Evolutionary conservation across 176 grass and related monocot species (phyloP), one percentile per base, ranked within the genome.

Genomic region (Areca catechu): DNA sequence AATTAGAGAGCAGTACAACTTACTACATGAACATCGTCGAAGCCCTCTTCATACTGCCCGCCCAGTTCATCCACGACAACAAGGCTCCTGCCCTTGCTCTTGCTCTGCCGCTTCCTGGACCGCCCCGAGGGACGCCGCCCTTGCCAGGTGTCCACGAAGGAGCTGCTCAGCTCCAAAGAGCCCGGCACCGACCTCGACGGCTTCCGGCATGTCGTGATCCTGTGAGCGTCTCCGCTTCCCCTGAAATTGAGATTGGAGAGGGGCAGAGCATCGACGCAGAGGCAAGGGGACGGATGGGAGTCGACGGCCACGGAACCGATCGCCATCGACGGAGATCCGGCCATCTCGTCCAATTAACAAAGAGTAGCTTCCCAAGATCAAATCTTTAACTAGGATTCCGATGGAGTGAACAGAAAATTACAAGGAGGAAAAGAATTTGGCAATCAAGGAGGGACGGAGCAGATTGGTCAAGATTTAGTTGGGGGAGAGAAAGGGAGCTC

Each of bases 41-140:
- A 80, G 15, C 71, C 64, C 22, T 80, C 77, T 62, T 80, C 77
- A n/a, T 80, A 80, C 10, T 66, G 49, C 3, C 77, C 77, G 15
- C 71, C 77, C 17, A 80, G 77, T 22, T 80, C 63, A 63, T 69
- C 63, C 12, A 80, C 71, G 4, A 80, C 71, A 19, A 74, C 63
- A 51, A 74, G 27, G 16, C 63, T 20, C 14, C 69, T 29, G 19
- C 19, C 66, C 70, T 51, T 80, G 15, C 23, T 60, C 43, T n/a
- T 63, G 24, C 28, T 22, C 22, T 71, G 59, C 63, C 30, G 65
- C 14, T 59, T 61, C 72, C 57, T 47, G 15, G 49, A 15, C 17
- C 15, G 50, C 27, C 19, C 16, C 15, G 66, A 48, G 50, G 23
- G 30, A 30, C 56, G 48, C 49, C 22, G 22, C 22, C 71, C 28